Evolutionary conservation across 345 rosid genomes (phyloP).

Genomic region (Eucalyptus sp.): DNA sequence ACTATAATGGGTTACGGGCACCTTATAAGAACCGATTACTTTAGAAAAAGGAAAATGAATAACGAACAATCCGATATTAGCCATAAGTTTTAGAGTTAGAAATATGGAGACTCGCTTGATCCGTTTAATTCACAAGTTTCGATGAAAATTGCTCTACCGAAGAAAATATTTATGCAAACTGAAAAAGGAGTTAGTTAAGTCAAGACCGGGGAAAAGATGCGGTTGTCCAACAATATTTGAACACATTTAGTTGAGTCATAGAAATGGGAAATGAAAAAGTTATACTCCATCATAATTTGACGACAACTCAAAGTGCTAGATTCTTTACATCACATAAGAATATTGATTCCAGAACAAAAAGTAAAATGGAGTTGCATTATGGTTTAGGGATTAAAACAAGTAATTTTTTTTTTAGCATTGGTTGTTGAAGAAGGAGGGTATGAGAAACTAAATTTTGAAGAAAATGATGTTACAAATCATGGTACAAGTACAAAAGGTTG

Average conservation of each 20-base stretch:
- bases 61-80: fast-evolving
- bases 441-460: background rate
- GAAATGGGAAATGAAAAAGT: background rate
- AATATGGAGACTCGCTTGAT: background rate
- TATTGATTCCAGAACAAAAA: no score
- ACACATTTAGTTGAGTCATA: background rate
- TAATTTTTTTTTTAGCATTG: background rate
- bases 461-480: background rate
- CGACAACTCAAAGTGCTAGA: fast-evolving
- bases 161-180: no score
- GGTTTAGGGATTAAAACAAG: background rate
- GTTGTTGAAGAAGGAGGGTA: background rate
- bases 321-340: no score
- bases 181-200: no score
- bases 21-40: no score
- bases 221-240: background rate
- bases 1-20: no score
- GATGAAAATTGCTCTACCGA: fast-evolving
- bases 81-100: background rate
- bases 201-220: fast-evolving
- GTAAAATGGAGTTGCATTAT: background rate
- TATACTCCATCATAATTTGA: background rate
- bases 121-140: background rate
- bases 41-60: background rate
- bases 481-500: background rate